Base-by-base conservation (phyloP, 106 monocot species). In the Cymbidium sinense region DNA sequence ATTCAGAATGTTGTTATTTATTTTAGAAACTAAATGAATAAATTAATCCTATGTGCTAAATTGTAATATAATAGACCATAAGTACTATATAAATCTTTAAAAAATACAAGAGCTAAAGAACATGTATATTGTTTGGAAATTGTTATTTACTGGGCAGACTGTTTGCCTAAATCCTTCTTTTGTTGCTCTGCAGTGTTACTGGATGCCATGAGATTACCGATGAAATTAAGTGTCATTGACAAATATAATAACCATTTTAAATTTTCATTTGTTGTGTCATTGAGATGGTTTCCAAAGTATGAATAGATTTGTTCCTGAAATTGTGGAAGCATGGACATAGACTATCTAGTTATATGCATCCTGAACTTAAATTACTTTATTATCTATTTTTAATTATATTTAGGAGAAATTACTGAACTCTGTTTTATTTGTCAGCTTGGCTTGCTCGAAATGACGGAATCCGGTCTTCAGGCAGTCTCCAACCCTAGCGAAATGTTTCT, bases 401-500 rank as follows among this genome's bases (percentile, higher is more conserved):
- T n/a, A 71, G 19, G 71, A 13, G 5, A 37, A 7, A 36, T 37
- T 71, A 71, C 37, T 39, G 71, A 39, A 71, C n/a, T 39, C 25
- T 44, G 0, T 31, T 43, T 79, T 12, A n/a, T n/a, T 64, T 80
- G 73, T 75, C 82, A 98, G 98, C 85, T 98, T 82, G 98, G 98
- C 15, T 86, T 98, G 20, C 94, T 98, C 77, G 98, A 98, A 88
- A 98, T 98, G 98, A 84, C 90, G 71, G 88, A 88, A 64, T 82
- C 85, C 85, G 98, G 98, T n/a, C 84, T 98, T 28, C 86, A 92
- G 84, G 88, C 98, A 79, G 98, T 98, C 36, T 77, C 89, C 78
- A 94, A 98, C 88, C 91, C 98, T 21, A 98, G 92, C 74, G 87
- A 90, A 77, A 88, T 98, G 77, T 98, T 98, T 83, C 83, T 98